Evolutionary conservation across 2,329 filamentous ascomycete genomes (phyloP).

Genomic region (Ampelomyces quisqualis): DNA sequence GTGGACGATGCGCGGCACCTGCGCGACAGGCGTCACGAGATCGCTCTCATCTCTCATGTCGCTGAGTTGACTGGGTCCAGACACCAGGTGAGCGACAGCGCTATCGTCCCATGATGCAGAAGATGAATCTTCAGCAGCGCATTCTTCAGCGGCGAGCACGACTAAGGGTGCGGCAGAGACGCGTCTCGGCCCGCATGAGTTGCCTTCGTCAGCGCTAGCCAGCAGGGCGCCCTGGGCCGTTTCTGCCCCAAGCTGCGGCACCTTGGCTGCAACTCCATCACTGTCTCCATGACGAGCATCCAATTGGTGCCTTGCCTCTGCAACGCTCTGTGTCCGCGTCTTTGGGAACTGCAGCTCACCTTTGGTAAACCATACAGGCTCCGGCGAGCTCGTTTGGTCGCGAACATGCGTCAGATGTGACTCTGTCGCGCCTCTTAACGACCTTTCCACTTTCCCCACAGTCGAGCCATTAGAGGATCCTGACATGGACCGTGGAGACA

Average conservation of each 20-base stretch:
- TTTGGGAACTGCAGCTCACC: slow-evolving; percentile 15
- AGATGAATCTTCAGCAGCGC: slow-evolving; percentile 32
- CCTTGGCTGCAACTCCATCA: no score
- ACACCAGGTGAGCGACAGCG: slow-evolving; percentile 25
- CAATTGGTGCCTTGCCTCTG: not conserved
- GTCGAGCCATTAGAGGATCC: no score
- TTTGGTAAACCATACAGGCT: slow-evolving; percentile 13
- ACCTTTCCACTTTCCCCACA: no score
- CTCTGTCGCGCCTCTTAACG: no score
- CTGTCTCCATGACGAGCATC: no score
- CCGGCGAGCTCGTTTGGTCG: slow-evolving; percentile 1
- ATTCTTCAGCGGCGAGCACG: slow-evolving; percentile 36
- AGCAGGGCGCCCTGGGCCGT: no score
- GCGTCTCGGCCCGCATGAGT: slow-evolving; percentile 13
- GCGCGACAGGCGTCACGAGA: slow-evolving; percentile 31
- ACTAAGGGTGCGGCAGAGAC: slow-evolving; percentile 30
- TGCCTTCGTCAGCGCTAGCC: slow-evolving; percentile 2
- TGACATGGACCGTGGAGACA: no score
- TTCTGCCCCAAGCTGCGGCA: no score
- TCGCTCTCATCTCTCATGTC: slow-evolving; percentile 31
- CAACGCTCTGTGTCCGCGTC: not conserved
- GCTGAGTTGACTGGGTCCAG: slow-evolving; percentile 25
- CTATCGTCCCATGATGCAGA: slow-evolving; percentile 38
- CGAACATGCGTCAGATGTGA: not conserved
- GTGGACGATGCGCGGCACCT: slow-evolving; percentile 21